Evolutionary conservation across 345 rosid genomes (phyloP), one percentile per base, ranked within the genome.

Genomic region (Eucalyptus microcorys): DNA sequence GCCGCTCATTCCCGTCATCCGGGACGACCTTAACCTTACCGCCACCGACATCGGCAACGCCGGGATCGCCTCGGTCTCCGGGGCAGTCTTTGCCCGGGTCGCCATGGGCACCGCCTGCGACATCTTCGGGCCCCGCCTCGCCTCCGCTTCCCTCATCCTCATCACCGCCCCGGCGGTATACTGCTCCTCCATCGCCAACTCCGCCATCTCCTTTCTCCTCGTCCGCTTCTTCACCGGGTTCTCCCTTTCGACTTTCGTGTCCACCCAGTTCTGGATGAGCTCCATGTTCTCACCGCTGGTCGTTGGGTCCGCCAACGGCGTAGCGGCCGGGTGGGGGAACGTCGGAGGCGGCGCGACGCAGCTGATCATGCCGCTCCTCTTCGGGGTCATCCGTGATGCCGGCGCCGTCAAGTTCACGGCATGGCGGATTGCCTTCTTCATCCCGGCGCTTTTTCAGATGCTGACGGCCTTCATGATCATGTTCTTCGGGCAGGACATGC

Each of bases 11-110:
- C 92, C 92, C 5, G 12, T 91, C 57, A 91, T 91, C 87, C 89
- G 92, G 17, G 92, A 91, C 88, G 88, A 91, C 92, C 92, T 91
- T 88, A 49, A 89, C 66, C 92, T 91, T 16, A 91, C 90, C 4
- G 89, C 87, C 43, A 86, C 87, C 24, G 91, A 88, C 87, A 86
- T 88, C 42, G 89, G 87, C 27, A 88, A 90, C 42, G 91, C 91
- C 16, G 89, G 91, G 4, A 88, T 88, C n/a, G 91, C 89, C 5
- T 90, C 91, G 14, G 91, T 88, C 76, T 71, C 88, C 3, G 88
- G 89, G 50, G 83, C 88, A 3, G 71, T 88, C 48, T 86, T 86
- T 26, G 88, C 91, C 52, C 87, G 91, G 11, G 57, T 89, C 49
- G 89, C 50, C 84, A 89, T 89, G 91, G 89, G 91, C 10, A 85